Base-by-base conservation (phyloP, 139 green algal species). In the Chlamydomonas incerta region DNA sequence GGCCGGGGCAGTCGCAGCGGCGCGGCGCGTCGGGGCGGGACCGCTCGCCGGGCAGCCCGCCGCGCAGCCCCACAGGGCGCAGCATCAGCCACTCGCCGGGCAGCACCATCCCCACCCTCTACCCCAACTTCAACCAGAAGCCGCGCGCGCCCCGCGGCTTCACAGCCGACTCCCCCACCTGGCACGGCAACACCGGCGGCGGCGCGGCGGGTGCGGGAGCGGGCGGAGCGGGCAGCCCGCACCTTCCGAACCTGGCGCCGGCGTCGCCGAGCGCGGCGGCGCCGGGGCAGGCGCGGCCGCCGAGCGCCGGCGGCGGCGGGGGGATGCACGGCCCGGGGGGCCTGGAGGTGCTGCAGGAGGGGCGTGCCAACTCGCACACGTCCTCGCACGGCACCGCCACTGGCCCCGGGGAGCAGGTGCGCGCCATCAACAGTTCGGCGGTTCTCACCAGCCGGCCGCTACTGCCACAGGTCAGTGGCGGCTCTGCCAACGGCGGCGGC, bases 71-170 rank as follows among this genome's bases (percentile, higher is more conserved):
- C 33, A 58, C n/a, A 15, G 79, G 79, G 10, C 47, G 47, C 5
- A 41, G n/a, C 66, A 75, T 85, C 23, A 85, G 79, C 66, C 79
- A 85, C 50, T 76, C 31, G 31, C 65, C 79, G 11, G 79, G 79
- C 79, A 76, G 31, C 66, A 71, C 18, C 47, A 85, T 85, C 21
- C 79, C 79, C 28, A 21, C 60, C 2, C 50, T 76, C 24, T 85
- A 85, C 66, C 79, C 79, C 29, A 31, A 41, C 8, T 85, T 69
- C 50, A 75, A 85, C 50, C 15, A 47, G 47, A 75, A 85, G 65
- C 47, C 65, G 3, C 65, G 65, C 20, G 24, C 37, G 13, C 24
- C 15, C 24, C 79, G 68, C 24, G 47, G 31, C 47, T 76, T 66
- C 33, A 55, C 79, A 21, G 15, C 23, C 13, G 47, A 85, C 3